Percentiles rank a stretch among this genome's conserved stretches.
Evolutionary conservation across 2,329 filamentous ascomycete genomes (phyloP).

Genomic region (Ophiostoma himal-ulmi): DNA sequence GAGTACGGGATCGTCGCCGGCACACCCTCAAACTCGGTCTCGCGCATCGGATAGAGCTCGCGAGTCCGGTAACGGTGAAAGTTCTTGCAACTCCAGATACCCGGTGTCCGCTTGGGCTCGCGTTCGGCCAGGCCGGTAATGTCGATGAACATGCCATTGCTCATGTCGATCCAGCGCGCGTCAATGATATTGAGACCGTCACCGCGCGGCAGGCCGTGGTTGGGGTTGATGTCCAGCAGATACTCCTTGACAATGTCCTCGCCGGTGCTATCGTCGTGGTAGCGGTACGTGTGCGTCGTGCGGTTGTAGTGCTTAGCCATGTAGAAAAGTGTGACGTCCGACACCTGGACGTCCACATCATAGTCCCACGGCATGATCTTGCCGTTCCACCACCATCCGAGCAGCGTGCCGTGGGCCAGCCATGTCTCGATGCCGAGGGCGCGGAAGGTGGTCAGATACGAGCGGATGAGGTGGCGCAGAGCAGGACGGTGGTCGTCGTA

Average conservation of each 20-base stretch:
- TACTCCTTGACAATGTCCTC: slow-evolving; percentile 47
- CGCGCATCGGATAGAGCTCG: slow-evolving; percentile 72
- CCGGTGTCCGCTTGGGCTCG: slow-evolving; percentile 52
- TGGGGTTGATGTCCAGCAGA: slow-evolving; percentile 71
- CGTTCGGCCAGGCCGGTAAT: slow-evolving; percentile 72
- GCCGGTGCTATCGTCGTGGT: slow-evolving; percentile 38
- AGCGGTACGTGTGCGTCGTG: slow-evolving; percentile 56
- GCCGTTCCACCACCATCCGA: slow-evolving; percentile 87
- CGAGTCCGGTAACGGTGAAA: slow-evolving; percentile 62
- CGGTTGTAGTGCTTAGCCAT: slow-evolving; percentile 63
- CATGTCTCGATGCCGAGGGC: slow-evolving; percentile 68
- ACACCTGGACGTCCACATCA: slow-evolving; percentile 77
- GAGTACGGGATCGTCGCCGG: slow-evolving; percentile 62
- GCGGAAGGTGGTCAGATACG: slow-evolving; percentile 64
- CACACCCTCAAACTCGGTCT: slow-evolving; percentile 69
- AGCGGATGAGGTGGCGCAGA: slow-evolving; percentile 63
- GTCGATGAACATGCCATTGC: slow-evolving; percentile 74
- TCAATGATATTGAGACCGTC: slow-evolving; percentile 76
- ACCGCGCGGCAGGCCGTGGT: slow-evolving; percentile 55
- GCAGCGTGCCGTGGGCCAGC: slow-evolving; percentile 76
- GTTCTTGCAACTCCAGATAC: slow-evolving; percentile 75
- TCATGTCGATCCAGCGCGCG: slow-evolving; percentile 72
- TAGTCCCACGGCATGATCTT: slow-evolving; percentile 77
- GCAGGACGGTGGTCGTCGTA: slow-evolving; percentile 62
- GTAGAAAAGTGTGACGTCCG: slow-evolving; percentile 58